Conservation (phyloP, 768 basidiomycete species). For the Xerocomellus chrysenteron region DNA sequence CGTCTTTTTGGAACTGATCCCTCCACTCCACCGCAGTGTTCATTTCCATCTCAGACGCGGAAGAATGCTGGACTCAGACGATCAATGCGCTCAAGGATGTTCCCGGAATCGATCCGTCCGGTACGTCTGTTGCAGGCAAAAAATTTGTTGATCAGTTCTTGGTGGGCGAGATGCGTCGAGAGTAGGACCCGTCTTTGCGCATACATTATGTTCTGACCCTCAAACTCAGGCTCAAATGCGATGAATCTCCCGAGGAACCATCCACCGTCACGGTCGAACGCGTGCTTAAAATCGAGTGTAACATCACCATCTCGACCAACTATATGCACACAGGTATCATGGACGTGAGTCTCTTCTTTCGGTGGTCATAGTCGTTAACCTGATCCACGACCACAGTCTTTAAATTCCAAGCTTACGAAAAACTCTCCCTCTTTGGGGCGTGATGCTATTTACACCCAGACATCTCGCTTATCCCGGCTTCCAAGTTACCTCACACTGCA, state of each 20-base stretch:
- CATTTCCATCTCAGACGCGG: conserved; percentile 63
- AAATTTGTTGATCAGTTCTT: conserved; percentile 81
- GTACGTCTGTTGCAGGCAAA: conserved; percentile 35
- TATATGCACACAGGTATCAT: conserved; percentile 85
- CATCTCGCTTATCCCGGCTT: conserved; percentile 77
- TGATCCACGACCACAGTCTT: conserved; percentile 48
- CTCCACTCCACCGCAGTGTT: background rate
- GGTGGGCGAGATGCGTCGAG: conserved; percentile 73
- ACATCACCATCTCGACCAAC: conserved; percentile 84
- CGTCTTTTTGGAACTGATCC: background rate
- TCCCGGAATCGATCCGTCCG: conserved; percentile 41
- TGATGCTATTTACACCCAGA: conserved; percentile 78
- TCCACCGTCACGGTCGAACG: conserved; percentile 62
- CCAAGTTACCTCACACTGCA: conserved; percentile 87
- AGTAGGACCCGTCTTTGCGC: conserved; percentile 36
- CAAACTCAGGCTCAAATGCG: conserved; percentile 63
- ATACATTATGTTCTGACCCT: conserved; percentile 23
- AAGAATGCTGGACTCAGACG: conserved; percentile 84
- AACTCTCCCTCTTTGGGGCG: conserved; percentile 75
- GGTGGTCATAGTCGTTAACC: conserved; percentile 3
- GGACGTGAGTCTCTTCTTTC: conserved; percentile 49
- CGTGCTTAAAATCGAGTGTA: conserved; percentile 89
- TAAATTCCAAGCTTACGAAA: conserved; percentile 89
- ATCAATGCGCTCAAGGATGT: conserved; percentile 72
- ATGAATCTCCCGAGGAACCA: conserved; percentile 80